phyloP scores from a whole-genome alignment of 495 filamentous ascomycete species.

The Daldinia decipiens region DNA sequence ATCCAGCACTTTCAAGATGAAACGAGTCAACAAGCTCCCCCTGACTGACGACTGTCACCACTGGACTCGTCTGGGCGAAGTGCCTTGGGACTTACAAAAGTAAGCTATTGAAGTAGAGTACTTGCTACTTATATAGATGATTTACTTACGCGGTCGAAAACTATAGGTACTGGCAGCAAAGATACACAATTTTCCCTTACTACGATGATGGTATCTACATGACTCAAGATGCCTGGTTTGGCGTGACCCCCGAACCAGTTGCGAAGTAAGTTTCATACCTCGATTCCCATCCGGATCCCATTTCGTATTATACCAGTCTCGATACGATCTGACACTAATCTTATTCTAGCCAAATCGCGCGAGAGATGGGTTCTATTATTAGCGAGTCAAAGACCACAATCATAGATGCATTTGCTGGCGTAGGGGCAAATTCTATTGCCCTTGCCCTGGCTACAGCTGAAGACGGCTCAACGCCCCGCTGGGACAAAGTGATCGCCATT shows the following conservation, averaged over 20 bases:
- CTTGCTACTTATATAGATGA: not conserved
- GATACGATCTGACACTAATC: conserved; percentile 25
- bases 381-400: conserved; percentile 63
- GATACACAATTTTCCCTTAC: conserved; percentile 81
- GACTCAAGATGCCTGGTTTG: conserved; percentile 94
- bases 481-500: conserved; percentile 85
- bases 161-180: conserved; percentile 85
- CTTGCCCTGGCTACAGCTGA: conserved; percentile 74
- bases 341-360: conserved; percentile 74
- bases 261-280: conserved; percentile 69
- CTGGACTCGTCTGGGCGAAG: conserved; percentile 68
- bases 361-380: conserved; percentile 66
- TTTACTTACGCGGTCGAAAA: conserved; percentile 9
- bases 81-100: conserved; percentile 83
- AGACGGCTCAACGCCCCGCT: conserved; percentile 56
- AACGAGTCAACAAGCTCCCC: conserved; percentile 50
- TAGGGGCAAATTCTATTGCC: conserved; percentile 94
- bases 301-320: conserved; percentile 25
- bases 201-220: conserved; percentile 89
- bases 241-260: conserved; percentile 90
- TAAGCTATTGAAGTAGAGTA: conserved; percentile 47
- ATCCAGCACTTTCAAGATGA: conserved; percentile 35
- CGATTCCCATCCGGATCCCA: conserved; percentile 15
- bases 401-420: conserved; percentile 89
- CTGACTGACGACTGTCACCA: conserved; percentile 69